Evolutionary conservation across 1,284 basidiomycete species (phyloP), one percentile per base, ranked within the genome.

Genomic region (Irpex sp.): DNA sequence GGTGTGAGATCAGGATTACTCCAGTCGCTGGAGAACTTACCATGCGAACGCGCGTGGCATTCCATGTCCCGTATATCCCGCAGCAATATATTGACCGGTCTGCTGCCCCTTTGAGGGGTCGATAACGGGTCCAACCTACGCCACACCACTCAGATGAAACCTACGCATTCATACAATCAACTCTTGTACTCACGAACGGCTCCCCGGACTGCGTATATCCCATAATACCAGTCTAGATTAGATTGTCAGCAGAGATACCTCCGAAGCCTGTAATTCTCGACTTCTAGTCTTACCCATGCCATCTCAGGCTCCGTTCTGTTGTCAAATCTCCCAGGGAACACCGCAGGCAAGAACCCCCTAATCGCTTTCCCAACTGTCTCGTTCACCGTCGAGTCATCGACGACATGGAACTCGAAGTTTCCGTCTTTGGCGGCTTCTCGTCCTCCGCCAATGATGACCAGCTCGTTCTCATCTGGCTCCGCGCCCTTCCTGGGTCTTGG

Each of bases 31-130:
- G 57, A 10, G 54, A 1, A 72, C 82, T 55, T 67, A 90, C 88
- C 89, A 91, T 53, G 80, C 82, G 68, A 81, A 90, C 0, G 88
- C 85, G 2, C 90, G 81, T 3, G 90, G 85, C 90, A 94, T 93
- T 0, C 91, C 91, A 67, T 93, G 90, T 0, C 90, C 91, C 0
- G 82, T 78, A 69, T 86, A 93, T 6, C 91, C 91, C 0, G 87
- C 91, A 1, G 86, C 77, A 18, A 94, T 82, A 66, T 83, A 94
- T 65, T 93, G 90, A 0, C 87, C 86, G 8, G 76, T 65, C 61
- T 77, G 79, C 7, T 61, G 18, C 33, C 56, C 57, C 1, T 67
- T 65, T 12, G 69, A 62, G 2, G 71, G 62, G 36, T 74, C 76
- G 12, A 81, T 65, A 0, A 91, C 80, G 1, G 82, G 85, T 5